These are phyloP conservation scores for Kwoniella botswanensis DNA, from an alignment of 768 basidiomycete species.

Conservation along the genomic window DNA sequence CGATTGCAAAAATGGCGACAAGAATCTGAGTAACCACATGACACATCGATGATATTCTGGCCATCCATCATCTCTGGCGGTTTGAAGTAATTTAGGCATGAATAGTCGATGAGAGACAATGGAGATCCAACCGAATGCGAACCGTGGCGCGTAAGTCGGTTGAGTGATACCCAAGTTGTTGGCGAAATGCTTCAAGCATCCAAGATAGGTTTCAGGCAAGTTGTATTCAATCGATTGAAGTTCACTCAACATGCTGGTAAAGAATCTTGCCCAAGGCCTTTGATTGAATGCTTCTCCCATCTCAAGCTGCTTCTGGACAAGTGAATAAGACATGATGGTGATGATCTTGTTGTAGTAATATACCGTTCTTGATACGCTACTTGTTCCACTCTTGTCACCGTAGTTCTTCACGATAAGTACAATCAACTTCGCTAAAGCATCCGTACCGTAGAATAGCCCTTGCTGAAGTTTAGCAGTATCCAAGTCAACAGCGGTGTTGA, in stretches of 20 bases:
- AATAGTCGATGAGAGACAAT: slow-evolving; percentile 93
- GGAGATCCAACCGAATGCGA: slow-evolving; percentile 98
- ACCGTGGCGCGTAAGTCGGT: slow-evolving; percentile 94
- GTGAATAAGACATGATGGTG: slow-evolving; percentile 92
- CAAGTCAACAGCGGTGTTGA: slow-evolving; percentile 88
- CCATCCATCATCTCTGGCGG: slow-evolving; percentile 94
- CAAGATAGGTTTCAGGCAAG: slow-evolving; percentile 84
- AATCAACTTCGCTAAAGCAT: slow-evolving; percentile 92
- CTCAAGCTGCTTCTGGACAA: slow-evolving; percentile 94
- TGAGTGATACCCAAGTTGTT: slow-evolving; percentile 95
- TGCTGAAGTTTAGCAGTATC: slow-evolving; percentile 64
- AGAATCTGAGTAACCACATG: slow-evolving; percentile 91
- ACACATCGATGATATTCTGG: slow-evolving; percentile 93
- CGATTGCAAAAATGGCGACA: slow-evolving; percentile 85
- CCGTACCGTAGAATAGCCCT: slow-evolving; percentile 78
- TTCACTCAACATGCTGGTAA: slow-evolving; percentile 93
- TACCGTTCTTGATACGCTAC: slow-evolving; percentile 93
- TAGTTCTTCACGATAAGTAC: slow-evolving; percentile 99
- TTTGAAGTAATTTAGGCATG: slow-evolving; percentile 91
- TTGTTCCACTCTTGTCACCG: slow-evolving; percentile 84
- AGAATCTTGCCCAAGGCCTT: slow-evolving; percentile 98
- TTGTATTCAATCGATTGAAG: slow-evolving; percentile 81
- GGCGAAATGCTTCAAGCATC: slow-evolving; percentile 76
- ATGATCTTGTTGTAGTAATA: slow-evolving; percentile 96
- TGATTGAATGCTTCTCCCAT: slow-evolving; percentile 89